Percentiles rank a stretch among this genome's conserved stretches.
Evolutionary conservation across 331 rosid species (phyloP).

Genomic region (Acacia concinna): DNA sequence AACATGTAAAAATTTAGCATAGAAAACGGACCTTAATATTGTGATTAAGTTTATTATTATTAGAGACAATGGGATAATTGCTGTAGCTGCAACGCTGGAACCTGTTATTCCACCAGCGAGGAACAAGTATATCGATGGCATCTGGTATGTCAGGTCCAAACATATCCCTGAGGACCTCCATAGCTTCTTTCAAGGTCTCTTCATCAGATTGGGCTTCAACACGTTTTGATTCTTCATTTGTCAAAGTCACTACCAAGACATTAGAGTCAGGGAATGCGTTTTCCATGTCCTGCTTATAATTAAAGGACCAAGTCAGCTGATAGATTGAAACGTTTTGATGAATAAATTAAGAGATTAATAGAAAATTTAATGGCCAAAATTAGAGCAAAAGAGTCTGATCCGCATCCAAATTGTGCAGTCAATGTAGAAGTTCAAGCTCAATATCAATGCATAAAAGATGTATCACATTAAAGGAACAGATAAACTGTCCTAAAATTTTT

Average conservation of each 20-base stretch:
- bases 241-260: conserved; percentile 18
- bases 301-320: neutral
- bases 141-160: conserved; percentile 14
- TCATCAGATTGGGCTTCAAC: conserved; percentile 13
- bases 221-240: conserved; percentile 22
- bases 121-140: conserved; percentile 16
- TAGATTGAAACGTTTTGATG: too few relatives aligned
- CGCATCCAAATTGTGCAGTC: neutral
- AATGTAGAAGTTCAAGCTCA: neutral
- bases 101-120: conserved; percentile 24
- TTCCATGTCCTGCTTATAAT: conserved; percentile 6
- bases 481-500: neutral
- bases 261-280: conserved; percentile 18
- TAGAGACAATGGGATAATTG: conserved; percentile 17
- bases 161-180: conserved; percentile 18
- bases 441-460: neutral
- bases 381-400: neutral
- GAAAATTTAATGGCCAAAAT: neutral
- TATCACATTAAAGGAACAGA: neutral
- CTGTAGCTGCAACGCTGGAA: conserved; percentile 23
- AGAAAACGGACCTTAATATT: conserved; percentile 6
- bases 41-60: neutral
- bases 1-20: neutral
- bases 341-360: neutral
- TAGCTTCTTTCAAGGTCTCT: conserved; percentile 15